A percentile compares a stretch with the other conserved stretches of the same genome.
phyloP scores from a whole-genome alignment of 2,329 filamentous ascomycete genomes.

The Clonostachys solani region DNA sequence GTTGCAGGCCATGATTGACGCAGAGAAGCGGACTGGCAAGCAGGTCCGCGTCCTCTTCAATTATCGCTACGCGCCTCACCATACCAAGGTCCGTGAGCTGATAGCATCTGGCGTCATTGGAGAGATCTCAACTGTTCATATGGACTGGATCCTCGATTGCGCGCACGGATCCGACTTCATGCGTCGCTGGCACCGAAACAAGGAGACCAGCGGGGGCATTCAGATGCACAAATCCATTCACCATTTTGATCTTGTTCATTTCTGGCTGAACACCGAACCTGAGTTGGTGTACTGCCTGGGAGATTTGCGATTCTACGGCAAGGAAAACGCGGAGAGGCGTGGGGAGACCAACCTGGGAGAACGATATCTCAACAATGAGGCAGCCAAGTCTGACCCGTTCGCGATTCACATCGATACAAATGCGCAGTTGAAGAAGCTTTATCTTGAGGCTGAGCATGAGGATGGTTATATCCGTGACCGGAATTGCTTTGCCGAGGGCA shows the following conservation, averaged over 20 bases:
- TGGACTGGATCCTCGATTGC: slow-evolving; percentile 46
- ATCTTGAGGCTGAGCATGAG: slow-evolving; percentile 42
- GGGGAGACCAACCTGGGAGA: slow-evolving; percentile 33
- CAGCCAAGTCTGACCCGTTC: slow-evolving; percentile 37
- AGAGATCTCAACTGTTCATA: slow-evolving; percentile 37
- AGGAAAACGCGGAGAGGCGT: slow-evolving; percentile 40
- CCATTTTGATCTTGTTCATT: slow-evolving; percentile 47
- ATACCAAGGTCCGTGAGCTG: slow-evolving; percentile 42
- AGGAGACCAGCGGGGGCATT: slow-evolving; percentile 40
- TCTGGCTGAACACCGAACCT: slow-evolving; percentile 38
- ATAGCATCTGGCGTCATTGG: slow-evolving; percentile 38
- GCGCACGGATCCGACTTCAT: slow-evolving; percentile 44
- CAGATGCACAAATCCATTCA: slow-evolving; percentile 46
- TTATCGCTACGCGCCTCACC: slow-evolving; percentile 46
- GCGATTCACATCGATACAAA: slow-evolving; percentile 35
- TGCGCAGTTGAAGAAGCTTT: slow-evolving; percentile 34
- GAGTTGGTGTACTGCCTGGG: slow-evolving; percentile 39
- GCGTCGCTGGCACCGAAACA: slow-evolving; percentile 45
- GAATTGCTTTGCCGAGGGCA: slow-evolving; percentile 41
- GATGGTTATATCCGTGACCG: slow-evolving; percentile 43
- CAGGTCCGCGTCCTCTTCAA: slow-evolving; percentile 43
- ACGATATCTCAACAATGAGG: slow-evolving; percentile 31
- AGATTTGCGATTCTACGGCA: slow-evolving; percentile 41
- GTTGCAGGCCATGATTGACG: slow-evolving; percentile 36
- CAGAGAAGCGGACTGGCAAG: slow-evolving; percentile 34